A percentile compares a stretch with the other conserved stretches of the same genome.
phyloP scores from a whole-genome alignment of 1,284 basidiomycete genomes.

The Boletus smithii region DNA sequence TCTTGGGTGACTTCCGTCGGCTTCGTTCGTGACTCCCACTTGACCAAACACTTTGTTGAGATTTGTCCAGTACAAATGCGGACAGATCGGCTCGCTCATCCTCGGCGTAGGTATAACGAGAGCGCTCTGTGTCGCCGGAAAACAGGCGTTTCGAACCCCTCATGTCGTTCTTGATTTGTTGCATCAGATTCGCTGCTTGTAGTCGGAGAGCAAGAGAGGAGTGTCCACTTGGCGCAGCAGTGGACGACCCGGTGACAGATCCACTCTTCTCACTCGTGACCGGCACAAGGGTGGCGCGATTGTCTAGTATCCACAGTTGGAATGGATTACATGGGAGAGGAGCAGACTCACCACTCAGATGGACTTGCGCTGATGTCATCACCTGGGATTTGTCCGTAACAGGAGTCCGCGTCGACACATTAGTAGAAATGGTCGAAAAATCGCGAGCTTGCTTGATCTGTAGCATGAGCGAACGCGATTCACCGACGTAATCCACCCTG shows the following conservation, averaged over 20 bases:
- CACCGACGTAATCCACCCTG: constrained; percentile 67
- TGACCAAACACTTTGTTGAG: constrained; percentile 21
- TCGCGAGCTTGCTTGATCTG: constrained; percentile 71
- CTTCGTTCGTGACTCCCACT: constrained; percentile 20
- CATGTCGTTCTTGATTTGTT: constrained; percentile 76
- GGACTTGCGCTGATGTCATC: neutral
- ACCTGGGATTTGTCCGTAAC: constrained; percentile 13
- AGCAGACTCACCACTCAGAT: constrained; percentile 17
- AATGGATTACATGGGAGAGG: neutral
- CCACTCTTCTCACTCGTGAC: constrained; percentile 9
- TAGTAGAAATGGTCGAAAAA: constrained; percentile 68
- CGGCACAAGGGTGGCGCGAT: constrained; percentile 12
- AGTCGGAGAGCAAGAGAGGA: constrained; percentile 67
- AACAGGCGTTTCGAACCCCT: constrained; percentile 66
- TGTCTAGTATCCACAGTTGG: constrained; percentile 13
- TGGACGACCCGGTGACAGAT: constrained; percentile 25
- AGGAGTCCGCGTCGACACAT: constrained; percentile 37
- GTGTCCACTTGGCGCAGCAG: constrained; percentile 35
- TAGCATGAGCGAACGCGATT: constrained; percentile 69
- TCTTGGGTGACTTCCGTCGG: constrained; percentile 23
- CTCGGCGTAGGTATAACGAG: constrained; percentile 40
- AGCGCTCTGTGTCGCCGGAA: constrained; percentile 59
- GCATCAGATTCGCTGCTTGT: constrained; percentile 77
- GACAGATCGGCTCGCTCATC: constrained; percentile 28
- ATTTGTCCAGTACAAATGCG: constrained; percentile 17